Evolutionary conservation across 2,329 filamentous ascomycete species (phyloP), one percentile per base, ranked within the genome.

Genomic region (Beauveria sp.): DNA sequence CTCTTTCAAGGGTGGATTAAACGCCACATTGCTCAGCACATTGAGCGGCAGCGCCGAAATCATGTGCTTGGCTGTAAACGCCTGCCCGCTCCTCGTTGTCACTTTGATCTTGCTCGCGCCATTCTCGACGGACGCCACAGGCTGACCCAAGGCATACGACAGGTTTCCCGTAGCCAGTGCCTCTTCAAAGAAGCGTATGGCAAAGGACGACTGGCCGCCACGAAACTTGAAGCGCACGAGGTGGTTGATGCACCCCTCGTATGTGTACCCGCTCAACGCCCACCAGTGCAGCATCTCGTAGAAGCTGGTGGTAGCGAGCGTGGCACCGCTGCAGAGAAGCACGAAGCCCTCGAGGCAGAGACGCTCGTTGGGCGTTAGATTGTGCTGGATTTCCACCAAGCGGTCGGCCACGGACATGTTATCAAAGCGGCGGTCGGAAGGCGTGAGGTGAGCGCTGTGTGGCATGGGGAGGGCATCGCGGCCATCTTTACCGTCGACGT

Each of bases 281-380:
- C 73, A 80, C 78, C 77, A 80, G 61, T 78, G 77, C 20, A 81
- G 66, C 37, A 80, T 75, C 58, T 81, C 78, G 53, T 76, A 75
- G 61, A 81, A 78, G 24, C 74, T 76, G 0, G 73, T 76, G 0
- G 74, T 77, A 10, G 75, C 71, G 0, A 78, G 71, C 0, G 74
- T 77, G 0, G 69, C 75, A 5, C 77, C 76, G 55, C 76, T 77
- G 62, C 72, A 75, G 1, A 79, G 72, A 0, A 77, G 67, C 0
- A 80, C 66, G 12, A 77, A 78, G 0, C 70, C 68, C 63, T 79
- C 76, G 2, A 80, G 43, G 2, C 68, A 67, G 2, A 70, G 67
- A 1, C 72, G 71, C 62, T 81, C 78, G n/a, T 76, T 69, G 0
- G 72, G 71, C 0, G 73, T 74, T 1, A 80, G 67, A 0, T 70